Conservation (phyloP, 345 rosid genomes). For the Laguncularia racemosa region DNA sequence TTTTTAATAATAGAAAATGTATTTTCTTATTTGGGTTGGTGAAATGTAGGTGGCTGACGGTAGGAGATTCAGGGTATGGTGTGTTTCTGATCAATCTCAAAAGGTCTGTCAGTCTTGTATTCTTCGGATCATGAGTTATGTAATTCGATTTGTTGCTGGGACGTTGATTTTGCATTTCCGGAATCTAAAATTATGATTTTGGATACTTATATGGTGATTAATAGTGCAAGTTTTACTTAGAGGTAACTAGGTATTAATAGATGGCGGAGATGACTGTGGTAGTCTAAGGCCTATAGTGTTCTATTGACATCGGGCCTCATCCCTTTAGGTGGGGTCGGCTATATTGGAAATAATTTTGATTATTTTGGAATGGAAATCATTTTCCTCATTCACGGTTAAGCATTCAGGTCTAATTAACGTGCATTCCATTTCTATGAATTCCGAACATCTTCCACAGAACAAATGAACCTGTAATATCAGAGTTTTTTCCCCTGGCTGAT, state of each 20-base stretch:
- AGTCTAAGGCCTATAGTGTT: neutral
- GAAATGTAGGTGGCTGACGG: conserved; percentile 23
- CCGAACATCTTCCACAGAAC: too few species aligned
- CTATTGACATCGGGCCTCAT: neutral
- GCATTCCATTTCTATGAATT: too few species aligned
- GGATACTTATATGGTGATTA: neutral
- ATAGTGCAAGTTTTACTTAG: neutral
- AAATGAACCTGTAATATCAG: too few species aligned
- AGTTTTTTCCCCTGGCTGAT: too few species aligned
- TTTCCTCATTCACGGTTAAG: too few species aligned
- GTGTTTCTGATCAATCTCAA: conserved; percentile 37
- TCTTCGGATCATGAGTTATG: neutral
- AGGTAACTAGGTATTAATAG: too few species aligned
- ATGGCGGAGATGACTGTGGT: neutral
- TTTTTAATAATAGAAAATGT: neutral
- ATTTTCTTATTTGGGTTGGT: conserved; percentile 5
- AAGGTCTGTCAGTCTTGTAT: conserved; percentile 26
- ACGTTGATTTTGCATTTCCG: neutral
- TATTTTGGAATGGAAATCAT: too few species aligned
- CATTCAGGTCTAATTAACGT: too few species aligned
- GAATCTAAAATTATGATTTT: neutral
- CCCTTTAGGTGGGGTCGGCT: too few species aligned
- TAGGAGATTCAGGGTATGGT: conserved; percentile 31
- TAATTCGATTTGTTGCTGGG: conserved; percentile 5
- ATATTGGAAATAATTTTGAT: too few species aligned